These are phyloP conservation scores for Fusarium sp. DNA, from an alignment of 2,329 filamentous ascomycete genomes.

Conservation along the genomic window DNA sequence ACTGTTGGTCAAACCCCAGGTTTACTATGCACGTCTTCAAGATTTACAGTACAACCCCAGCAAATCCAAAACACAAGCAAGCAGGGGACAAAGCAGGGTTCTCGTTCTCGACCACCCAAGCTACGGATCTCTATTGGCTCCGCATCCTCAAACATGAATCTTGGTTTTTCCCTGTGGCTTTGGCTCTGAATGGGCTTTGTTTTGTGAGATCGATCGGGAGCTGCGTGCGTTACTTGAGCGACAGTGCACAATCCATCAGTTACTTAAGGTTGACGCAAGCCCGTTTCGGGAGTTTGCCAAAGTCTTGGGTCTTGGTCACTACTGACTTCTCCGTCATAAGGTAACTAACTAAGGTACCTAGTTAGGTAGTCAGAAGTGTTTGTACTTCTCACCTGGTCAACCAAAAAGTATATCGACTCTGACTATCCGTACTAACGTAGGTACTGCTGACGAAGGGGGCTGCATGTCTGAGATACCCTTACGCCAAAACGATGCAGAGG, in stretches of 20 bases:
- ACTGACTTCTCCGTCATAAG: neutral
- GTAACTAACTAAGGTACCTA: neutral
- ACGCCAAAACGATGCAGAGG: constrained; percentile 20
- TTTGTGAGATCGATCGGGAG: constrained; percentile 21
- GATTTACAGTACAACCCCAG: neutral
- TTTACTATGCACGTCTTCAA: neutral
- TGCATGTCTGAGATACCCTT: constrained; percentile 26
- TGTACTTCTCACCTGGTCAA: neutral
- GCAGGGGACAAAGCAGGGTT: constrained; percentile 20
- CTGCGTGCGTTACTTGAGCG: neutral
- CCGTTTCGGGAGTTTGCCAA: constrained; percentile 6
- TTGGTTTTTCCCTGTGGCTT: constrained; percentile 22
- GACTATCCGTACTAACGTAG: neutral
- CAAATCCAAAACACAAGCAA: constrained; percentile 27
- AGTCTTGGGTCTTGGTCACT: neutral
- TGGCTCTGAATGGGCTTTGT: neutral
- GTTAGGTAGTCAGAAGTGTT: neutral
- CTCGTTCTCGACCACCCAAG: constrained; percentile 1
- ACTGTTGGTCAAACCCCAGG: constrained; percentile 5
- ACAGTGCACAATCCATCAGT: neutral
- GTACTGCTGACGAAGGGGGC: neutral
- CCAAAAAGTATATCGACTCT: neutral
- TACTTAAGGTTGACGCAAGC: constrained; percentile 23
- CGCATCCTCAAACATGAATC: constrained; percentile 11
- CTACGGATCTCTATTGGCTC: constrained; percentile 26